phyloP scores from a whole-genome alignment of 1,284 basidiomycete genomes.

The Heliocybe sulcata region DNA sequence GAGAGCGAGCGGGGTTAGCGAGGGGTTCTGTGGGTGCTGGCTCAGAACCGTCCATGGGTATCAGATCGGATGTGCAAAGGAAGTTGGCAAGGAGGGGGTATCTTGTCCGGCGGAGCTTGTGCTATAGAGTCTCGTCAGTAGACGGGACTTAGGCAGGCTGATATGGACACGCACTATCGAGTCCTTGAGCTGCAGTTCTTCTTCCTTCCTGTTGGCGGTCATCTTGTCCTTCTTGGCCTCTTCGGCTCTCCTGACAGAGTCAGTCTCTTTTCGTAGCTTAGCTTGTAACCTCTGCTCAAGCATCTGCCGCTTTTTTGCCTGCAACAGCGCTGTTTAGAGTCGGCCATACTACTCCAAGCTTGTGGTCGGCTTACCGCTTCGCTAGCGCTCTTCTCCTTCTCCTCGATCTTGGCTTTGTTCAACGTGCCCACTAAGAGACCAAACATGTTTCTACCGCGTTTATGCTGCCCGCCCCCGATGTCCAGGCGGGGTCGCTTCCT shows the following conservation, averaged over 20 bases:
- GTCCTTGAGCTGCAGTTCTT: slow-evolving; percentile 71
- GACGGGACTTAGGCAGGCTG: neutral
- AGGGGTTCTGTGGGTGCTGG: slow-evolving; percentile 32
- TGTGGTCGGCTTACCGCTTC: slow-evolving; percentile 52
- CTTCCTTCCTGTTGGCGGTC: slow-evolving; percentile 65
- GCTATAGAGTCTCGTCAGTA: slow-evolving; percentile 27
- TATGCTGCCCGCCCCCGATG: slow-evolving; percentile 54
- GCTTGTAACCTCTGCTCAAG: slow-evolving; percentile 75
- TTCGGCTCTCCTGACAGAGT: slow-evolving; percentile 72
- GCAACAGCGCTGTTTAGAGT: no score
- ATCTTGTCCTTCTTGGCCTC: slow-evolving; percentile 78
- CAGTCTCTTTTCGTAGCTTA: slow-evolving; percentile 76
- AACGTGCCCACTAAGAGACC: slow-evolving; percentile 72
- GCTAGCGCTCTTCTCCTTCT: slow-evolving; percentile 69
- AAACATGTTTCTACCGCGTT: slow-evolving; percentile 80
- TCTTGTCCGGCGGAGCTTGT: slow-evolving; percentile 62
- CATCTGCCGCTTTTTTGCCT: slow-evolving; percentile 75
- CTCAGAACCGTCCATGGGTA: slow-evolving; percentile 31
- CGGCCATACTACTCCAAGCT: no score
- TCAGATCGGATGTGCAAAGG: slow-evolving; percentile 64
- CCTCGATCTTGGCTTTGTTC: slow-evolving; percentile 77
- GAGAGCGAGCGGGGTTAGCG: slow-evolving; percentile 46
- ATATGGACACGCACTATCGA: slow-evolving; percentile 44
- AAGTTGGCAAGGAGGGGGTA: slow-evolving; percentile 70
- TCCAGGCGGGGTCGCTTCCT: slow-evolving; percentile 68